Evolutionary conservation across 352 stramenopile species (phyloP), one percentile per base, ranked within the genome.

Genomic region (Pythium coloratum): DNA sequence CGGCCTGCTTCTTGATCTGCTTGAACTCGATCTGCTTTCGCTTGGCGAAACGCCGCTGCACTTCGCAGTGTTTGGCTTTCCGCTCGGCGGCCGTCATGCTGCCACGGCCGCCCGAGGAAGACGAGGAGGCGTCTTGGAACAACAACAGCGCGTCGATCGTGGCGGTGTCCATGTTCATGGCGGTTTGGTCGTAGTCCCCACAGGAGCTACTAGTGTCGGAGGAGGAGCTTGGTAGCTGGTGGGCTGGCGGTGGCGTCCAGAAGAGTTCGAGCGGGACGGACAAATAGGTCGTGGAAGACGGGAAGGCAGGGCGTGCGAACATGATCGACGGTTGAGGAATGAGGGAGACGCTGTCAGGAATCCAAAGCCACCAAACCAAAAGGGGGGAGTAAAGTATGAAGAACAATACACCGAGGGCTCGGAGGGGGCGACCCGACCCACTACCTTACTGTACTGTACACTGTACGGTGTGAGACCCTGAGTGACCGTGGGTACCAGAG

Each of bases 1-100:
- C 32, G 3, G 10, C 55, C 8, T 34, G 16, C 6, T 20, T n/a
- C 34, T 47, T 49, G 14, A 53, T 20, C 14, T 30, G 6, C 13
- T 62, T 62, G 40, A 55, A 55, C 9, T 33, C 3, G 24, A 32
- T 32, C 24, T 20, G n/a, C 26, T 64, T 64, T 44, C 57, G 42
- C 30, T 55, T 54, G 12, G 54, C 38, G 30, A 56, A 64, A 9
- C 44, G 57, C 5, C 57, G 57, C 57, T 64, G 57, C n/a, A 32
- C 32, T 32, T 55, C 57, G 6, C 57, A 30, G 20, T 64, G 57
- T 0, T 33, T 13, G 2, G 30, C 44, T 16, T 42, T 26, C 8
- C 57, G 57, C 26, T 64, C 30, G 12, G 18, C 57, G 1, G 40
- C 55, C 1, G 32, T 54, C 24, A 20, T 47, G 54, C 16, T 6